A percentile compares a stretch with the other conserved stretches of the same genome.
phyloP scores from a whole-genome alignment of 208 protist species.

The Polymyxa betae region DNA sequence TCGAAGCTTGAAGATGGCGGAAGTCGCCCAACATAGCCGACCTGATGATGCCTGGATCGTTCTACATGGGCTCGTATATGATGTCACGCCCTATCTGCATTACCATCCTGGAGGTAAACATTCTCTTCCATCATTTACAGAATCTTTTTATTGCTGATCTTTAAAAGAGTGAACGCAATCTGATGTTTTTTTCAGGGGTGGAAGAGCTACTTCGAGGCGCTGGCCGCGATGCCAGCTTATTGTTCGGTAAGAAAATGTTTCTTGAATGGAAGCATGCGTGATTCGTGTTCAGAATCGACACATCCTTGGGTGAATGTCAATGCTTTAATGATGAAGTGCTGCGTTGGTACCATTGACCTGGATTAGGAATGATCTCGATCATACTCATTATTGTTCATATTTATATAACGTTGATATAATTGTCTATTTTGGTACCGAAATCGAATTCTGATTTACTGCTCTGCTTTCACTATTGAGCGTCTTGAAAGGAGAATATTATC shows the following conservation, averaged over 20 bases:
- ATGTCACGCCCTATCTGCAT: conserved; percentile 52
- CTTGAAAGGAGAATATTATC: too few species aligned
- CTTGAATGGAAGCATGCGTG: neutral
- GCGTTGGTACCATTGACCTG: too few species aligned
- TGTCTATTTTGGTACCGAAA: too few species aligned
- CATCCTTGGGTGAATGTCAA: conserved; percentile 30
- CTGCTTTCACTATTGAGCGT: too few species aligned
- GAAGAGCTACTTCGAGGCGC: neutral
- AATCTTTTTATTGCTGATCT: too few species aligned
- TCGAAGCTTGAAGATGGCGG: neutral
- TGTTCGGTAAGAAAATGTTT: neutral
- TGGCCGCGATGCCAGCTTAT: neutral
- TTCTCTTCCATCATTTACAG: too few species aligned
- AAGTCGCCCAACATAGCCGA: conserved; percentile 48
- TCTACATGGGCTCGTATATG: conserved; percentile 51
- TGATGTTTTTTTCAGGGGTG: neutral
- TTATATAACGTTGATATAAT: too few species aligned
- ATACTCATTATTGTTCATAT: too few species aligned
- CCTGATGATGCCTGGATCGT: conserved; percentile 45
- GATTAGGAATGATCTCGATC: too few species aligned
- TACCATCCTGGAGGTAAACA: conserved; percentile 54
- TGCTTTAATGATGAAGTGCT: conserved; percentile 7
- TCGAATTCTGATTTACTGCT: too few species aligned
- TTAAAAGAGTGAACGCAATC: neutral
- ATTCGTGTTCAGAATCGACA: neutral